Base-by-base conservation (phyloP, 108 stramenopile genomes). In the Asterionellopsis glacialis region DNA sequence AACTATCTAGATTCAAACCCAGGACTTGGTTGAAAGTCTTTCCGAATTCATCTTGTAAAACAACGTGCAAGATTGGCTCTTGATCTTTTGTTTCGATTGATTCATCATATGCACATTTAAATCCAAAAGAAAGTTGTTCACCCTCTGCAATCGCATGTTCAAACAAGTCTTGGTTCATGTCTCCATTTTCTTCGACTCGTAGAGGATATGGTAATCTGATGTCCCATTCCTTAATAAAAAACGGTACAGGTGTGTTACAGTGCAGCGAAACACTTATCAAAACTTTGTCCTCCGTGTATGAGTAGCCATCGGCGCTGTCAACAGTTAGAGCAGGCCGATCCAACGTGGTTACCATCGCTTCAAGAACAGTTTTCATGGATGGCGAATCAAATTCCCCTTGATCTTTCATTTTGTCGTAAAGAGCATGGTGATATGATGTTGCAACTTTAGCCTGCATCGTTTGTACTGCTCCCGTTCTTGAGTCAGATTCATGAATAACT, bases 241-340 rank as follows among this genome's bases (percentile, higher is more conserved):
- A 88, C 1, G 74, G 80, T 63, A 78, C 63, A 22, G 87, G 83
- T 45, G 83, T 77, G 49, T 88, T 84, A 45, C 83, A 88, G 27
- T 69, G 70, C 27, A 88, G 49, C 48, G 69, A 41, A 11, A 82
- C 67, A 47, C 73, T 82, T 11, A 88, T 50, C 64, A 88, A 64
- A 21, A 79, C 65, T 40, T 64, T 45, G 28, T 77, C 57, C 23
- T 76, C 58, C 7, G 59, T 63, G 40, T 67, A 61, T 49, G 55
- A 59, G 14, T 70, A 63, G 9, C 59, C 73, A 14, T 82, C 75
- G 41, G 75, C 52, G n/a, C 64, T 63, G 50, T 79, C 76, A 18
- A 88, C 70, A 14, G 78, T 72, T 19, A 88, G 64, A 50, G 83
- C 81, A 24, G 79, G 72, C 21, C 77, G 72, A 18, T 88, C 81